Conservation (phyloP, 495 filamentous ascomycete genomes). For the Glarea lozoyensis region DNA sequence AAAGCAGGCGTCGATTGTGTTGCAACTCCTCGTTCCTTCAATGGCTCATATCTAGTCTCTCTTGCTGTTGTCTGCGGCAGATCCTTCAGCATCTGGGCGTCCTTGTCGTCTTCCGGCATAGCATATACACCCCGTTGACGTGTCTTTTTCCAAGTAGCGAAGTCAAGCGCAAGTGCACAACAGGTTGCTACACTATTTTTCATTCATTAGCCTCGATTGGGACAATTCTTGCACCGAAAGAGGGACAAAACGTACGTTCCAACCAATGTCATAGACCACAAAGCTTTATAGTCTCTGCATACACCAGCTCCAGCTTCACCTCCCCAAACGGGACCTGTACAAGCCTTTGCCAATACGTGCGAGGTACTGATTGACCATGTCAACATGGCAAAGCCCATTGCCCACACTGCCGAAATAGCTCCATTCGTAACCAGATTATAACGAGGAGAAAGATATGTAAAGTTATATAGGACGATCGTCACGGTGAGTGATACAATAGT, state of each 20-base stretch:
- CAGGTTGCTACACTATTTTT: conserved; percentile 29
- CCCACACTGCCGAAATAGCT: conserved; percentile 46
- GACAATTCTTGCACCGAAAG: too few species aligned
- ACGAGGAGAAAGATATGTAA: conserved; percentile 45
- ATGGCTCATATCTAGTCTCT: conserved; percentile 3
- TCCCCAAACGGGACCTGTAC: conserved; percentile 44
- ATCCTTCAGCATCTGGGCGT: conserved; percentile 11
- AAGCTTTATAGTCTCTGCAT: conserved; percentile 56
- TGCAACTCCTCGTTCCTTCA: conserved; percentile 5
- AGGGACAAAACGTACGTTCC: conserved; percentile 25
- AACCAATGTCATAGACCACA: conserved; percentile 52
- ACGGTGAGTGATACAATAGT: conserved; percentile 43
- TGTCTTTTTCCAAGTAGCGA: conserved; percentile 34
- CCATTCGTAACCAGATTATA: conserved; percentile 45
- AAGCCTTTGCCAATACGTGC: conserved; percentile 40
- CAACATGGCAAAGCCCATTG: conserved; percentile 45
- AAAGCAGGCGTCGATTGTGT: neutral
- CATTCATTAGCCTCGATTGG: too few species aligned
- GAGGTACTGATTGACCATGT: conserved; percentile 48
- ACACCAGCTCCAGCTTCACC: conserved; percentile 49
- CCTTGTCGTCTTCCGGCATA: conserved; percentile 22
- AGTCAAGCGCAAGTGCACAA: conserved; percentile 40
- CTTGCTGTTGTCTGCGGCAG: conserved; percentile 6
- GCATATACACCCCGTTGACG: conserved; percentile 40
- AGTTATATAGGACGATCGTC: conserved; percentile 48